Conservation (phyloP, 2,329 filamentous ascomycete genomes). For the Fusarium stilboides region DNA sequence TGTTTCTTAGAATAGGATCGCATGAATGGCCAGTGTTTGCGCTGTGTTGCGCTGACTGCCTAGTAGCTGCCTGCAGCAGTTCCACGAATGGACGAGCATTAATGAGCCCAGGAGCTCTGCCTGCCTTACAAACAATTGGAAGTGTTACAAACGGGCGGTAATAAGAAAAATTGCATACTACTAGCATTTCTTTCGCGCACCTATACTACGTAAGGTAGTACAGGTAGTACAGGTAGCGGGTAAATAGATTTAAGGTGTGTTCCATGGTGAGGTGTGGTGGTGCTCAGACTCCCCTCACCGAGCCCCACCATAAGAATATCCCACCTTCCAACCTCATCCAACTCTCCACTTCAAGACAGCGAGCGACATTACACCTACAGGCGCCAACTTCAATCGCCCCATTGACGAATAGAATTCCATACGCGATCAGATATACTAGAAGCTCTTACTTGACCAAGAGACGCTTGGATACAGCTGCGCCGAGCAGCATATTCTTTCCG, state of each 20-base stretch:
- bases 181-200: no score
- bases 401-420: background rate
- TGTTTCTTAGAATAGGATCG: no score
- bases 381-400: background rate
- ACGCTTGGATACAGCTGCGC: background rate
- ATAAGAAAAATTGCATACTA: no score
- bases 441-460: background rate
- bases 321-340: slow-evolving; percentile 38
- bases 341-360: slow-evolving; percentile 30
- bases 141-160: no score
- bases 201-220: no score
- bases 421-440: background rate
- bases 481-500: background rate
- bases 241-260: background rate
- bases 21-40: no score
- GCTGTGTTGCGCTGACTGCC: no score
- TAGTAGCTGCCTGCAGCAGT: no score
- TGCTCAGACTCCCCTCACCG: slow-evolving; percentile 26
- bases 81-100: no score
- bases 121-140: no score
- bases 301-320: slow-evolving; percentile 43
- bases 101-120: no score
- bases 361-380: slow-evolving; percentile 23
- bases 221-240: background rate
- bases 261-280: slow-evolving; percentile 34